Conservation (phyloP, 1,139 yeast species). For the Komagataea norvegica region DNA sequence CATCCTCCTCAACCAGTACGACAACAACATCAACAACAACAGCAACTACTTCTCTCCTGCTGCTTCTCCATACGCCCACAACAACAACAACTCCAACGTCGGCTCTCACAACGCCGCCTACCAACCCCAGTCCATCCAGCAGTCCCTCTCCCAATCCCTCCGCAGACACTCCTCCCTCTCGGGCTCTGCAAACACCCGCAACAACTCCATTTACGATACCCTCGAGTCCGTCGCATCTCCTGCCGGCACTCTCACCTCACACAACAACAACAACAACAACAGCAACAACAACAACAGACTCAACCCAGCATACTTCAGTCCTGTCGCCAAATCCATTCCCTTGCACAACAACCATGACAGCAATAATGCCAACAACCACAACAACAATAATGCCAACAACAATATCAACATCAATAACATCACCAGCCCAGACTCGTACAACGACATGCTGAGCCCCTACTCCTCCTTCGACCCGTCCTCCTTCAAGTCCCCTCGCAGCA, state of each 20-base stretch:
- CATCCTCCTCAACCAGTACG: conserved; percentile 1
- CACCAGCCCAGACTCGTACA: conserved; percentile 20
- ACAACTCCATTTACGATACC: conserved; percentile 23
- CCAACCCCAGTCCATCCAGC: conserved; percentile 18
- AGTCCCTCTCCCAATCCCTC: conserved; percentile 6
- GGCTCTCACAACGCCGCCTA: no score
- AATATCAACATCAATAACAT: conserved; percentile 7
- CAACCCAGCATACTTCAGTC: conserved; percentile 24
- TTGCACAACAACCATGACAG: conserved; percentile 4
- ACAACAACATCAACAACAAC: conserved; percentile 3
- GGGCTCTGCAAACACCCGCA: conserved; percentile 13
- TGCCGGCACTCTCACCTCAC: no score
- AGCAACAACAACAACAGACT: conserved; percentile 5
- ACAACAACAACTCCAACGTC: conserved; percentile 19
- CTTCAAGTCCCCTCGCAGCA: conserved; percentile 24
- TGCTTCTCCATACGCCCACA: conserved; percentile 21
- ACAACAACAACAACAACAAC: conserved; percentile 10
- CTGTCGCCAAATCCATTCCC: conserved; percentile 20
- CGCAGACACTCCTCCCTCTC: conserved; percentile 6
- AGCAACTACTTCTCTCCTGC: conserved; percentile 20
- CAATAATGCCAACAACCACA: conserved; percentile 1
- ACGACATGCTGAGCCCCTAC: conserved; percentile 25
- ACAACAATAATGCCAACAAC: conserved; percentile 1
- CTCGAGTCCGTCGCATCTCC: conserved; percentile 22
- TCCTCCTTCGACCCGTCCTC: conserved; percentile 24